Conservation (phyloP, 768 basidiomycete species). For the Mycena belliarum region DNA sequence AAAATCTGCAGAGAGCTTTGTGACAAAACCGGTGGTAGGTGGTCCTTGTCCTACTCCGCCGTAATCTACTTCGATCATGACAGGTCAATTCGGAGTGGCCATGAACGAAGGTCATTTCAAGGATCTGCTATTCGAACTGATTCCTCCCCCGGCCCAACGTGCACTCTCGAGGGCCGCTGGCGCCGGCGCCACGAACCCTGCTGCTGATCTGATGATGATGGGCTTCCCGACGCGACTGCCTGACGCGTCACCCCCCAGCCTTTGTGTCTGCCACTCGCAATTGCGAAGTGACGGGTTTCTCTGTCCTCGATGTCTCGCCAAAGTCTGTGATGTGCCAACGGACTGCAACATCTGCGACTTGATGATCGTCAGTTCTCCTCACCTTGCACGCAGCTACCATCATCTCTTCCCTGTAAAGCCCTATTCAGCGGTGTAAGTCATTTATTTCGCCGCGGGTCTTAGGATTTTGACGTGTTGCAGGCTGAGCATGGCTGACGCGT, state of each 20-base stretch:
- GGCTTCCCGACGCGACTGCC: slow-evolving; percentile 95
- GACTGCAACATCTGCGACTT: slow-evolving; percentile 97
- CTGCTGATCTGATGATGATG: slow-evolving; percentile 98
- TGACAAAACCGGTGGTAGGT: slow-evolving; percentile 87
- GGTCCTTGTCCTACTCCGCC: neutral
- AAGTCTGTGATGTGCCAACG: slow-evolving; percentile 97
- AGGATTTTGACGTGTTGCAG: slow-evolving; percentile 28
- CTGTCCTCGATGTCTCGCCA: slow-evolving; percentile 90
- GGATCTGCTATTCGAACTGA: slow-evolving; percentile 92
- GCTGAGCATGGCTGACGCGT: slow-evolving; percentile 38
- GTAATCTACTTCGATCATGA: neutral
- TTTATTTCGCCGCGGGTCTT: neutral
- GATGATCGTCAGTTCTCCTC: slow-evolving; percentile 98
- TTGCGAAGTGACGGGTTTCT: slow-evolving; percentile 92
- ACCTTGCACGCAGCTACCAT: slow-evolving; percentile 93
- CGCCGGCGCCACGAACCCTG: slow-evolving; percentile 52
- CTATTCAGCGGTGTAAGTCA: slow-evolving; percentile 77
- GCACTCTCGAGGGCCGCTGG: slow-evolving; percentile 48
- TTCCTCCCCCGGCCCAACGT: slow-evolving; percentile 90
- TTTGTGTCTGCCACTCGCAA: slow-evolving; percentile 93
- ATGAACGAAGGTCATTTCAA: slow-evolving; percentile 97
- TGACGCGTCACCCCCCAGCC: slow-evolving; percentile 74
- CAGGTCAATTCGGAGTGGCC: slow-evolving; percentile 92
- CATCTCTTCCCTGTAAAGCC: slow-evolving; percentile 93
- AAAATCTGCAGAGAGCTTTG: slow-evolving; percentile 93